These are phyloP conservation scores for Sporopachydermia lactativora DNA, from an alignment of 805 yeast genomes.

Conservation along the genomic window DNA sequence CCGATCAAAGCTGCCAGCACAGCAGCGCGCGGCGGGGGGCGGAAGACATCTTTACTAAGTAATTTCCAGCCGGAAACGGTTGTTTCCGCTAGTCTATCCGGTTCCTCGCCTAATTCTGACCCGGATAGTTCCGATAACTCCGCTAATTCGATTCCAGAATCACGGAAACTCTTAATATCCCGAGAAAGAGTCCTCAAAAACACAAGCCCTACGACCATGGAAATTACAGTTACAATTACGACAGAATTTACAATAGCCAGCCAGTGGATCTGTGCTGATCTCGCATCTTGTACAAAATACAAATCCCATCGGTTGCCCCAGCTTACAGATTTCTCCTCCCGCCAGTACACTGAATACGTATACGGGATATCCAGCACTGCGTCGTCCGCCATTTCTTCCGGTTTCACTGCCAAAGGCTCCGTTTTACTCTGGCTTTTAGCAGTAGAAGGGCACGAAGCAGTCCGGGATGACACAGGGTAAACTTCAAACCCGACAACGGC, in stretches of 20 bases:
- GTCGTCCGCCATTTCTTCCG: constrained; percentile 23
- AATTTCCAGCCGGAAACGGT: constrained; percentile 34
- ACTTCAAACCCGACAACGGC: constrained; percentile 84
- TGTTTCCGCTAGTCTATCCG: constrained; percentile 8
- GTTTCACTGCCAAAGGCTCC: constrained; percentile 38
- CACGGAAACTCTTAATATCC: constrained; percentile 28
- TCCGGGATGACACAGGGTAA: constrained; percentile 50
- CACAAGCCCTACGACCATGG: constrained; percentile 52
- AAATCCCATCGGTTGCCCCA: constrained; percentile 65
- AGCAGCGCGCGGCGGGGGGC: constrained; percentile 33
- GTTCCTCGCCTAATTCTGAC: no score
- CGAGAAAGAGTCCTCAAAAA: constrained; percentile 39
- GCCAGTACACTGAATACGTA: constrained; percentile 80
- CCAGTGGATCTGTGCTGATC: constrained; percentile 55
- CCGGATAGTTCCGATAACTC: no score
- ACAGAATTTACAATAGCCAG: constrained; percentile 59
- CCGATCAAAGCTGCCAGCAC: constrained; percentile 46
- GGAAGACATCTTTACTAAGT: constrained; percentile 37
- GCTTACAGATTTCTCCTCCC: constrained; percentile 56
- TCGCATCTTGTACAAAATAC: constrained; percentile 42
- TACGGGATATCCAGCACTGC: constrained; percentile 39
- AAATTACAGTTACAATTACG: constrained; percentile 44
- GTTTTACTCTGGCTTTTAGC: constrained; percentile 48
- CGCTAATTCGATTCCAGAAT: no score
- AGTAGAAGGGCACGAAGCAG: constrained; percentile 42